A percentile compares a stretch with the other conserved stretches of the same genome.
Evolutionary conservation across 495 filamentous ascomycete genomes (phyloP).

Genomic region (Tetracladium setigerum): DNA sequence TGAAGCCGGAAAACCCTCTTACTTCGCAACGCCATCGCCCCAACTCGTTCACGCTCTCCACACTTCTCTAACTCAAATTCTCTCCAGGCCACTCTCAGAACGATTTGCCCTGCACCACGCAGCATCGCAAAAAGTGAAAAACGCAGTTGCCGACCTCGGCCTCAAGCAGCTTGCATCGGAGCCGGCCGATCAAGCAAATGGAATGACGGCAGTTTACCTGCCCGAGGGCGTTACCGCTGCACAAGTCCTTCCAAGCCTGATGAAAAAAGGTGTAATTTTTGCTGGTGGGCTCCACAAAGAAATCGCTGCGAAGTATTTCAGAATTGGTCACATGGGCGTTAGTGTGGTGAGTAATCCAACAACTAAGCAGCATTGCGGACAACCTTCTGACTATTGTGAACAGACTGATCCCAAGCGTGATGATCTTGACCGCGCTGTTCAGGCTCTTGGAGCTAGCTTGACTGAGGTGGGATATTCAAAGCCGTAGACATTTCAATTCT

Average conservation of each 20-base stretch:
- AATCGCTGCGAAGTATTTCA: slow-evolving; percentile 49
- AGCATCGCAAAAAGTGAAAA: slow-evolving; percentile 76
- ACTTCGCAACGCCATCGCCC: slow-evolving; percentile 94
- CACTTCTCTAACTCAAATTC: slow-evolving; percentile 84
- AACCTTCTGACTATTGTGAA: slow-evolving; percentile 12
- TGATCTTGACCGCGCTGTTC: slow-evolving; percentile 77
- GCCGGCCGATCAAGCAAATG: slow-evolving; percentile 86
- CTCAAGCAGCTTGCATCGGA: slow-evolving; percentile 77
- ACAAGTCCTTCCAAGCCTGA: slow-evolving; percentile 75
- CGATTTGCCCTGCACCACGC: slow-evolving; percentile 72
- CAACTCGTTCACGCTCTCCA: slow-evolving; percentile 92
- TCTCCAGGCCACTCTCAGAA: slow-evolving; percentile 65
- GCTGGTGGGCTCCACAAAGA: slow-evolving; percentile 91
- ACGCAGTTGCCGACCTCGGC: slow-evolving; percentile 67
- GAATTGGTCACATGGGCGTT: slow-evolving; percentile 91
- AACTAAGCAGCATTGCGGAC: background rate
- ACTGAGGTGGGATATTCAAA: slow-evolving; percentile 61
- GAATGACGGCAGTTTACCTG: slow-evolving; percentile 96
- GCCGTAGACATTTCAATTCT: slow-evolving; percentile 25
- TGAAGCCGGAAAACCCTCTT: slow-evolving; percentile 91
- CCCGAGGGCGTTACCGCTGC: slow-evolving; percentile 73
- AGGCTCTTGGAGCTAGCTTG: slow-evolving; percentile 70
- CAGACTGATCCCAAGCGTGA: slow-evolving; percentile 53
- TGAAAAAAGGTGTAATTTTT: slow-evolving; percentile 89
- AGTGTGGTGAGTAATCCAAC: slow-evolving; percentile 52